Evolutionary conservation across 1,139 yeast species (phyloP), one percentile per base, ranked within the genome.

Genomic region (Debaryomycetaceae sp.): DNA sequence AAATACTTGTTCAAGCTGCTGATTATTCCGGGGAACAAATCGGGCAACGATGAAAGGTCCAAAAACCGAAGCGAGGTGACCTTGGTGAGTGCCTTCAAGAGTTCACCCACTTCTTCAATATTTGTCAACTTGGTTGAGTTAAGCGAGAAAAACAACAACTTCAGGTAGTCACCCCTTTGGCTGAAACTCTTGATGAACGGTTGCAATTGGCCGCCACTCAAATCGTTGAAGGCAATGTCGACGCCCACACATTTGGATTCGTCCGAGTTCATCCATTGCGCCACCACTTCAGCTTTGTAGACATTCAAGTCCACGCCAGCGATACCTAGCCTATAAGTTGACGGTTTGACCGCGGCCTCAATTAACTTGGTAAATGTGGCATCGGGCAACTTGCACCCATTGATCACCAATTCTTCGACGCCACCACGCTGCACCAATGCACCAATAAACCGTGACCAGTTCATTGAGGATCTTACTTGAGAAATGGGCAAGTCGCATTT

Each of bases 151-250:
- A 81, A 83, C 16, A 70, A 56, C 34, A 80, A 51, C 24, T 68
- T 61, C 11, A 57, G 51, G n/a, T n/a, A n/a, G 27, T 67, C 56
- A 9, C 57, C 47, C 14, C 53, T 51, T n/a, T n/a, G n/a, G 13
- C 65, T 55, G 55, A 63, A 51, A 2, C 62, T 64, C 5, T 68
- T 60, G 24, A 67, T 65, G 35, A 81, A 75, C 15, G 73, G 69
- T 35, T 58, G 59, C 40, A 76, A 53, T 44, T 74, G 74, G 4
- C 75, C 75, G 4, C 67, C 47, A 32, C 77, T 69, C 39, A 88
- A 56, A 49, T 83, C 85, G 51, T 88, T 88, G 43, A 82, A 88
- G 1, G 91, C 95, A 29, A 88, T 57, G 60, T 88, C 96, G 15
- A 89, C 71, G 2, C 96, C 96, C 41, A 80, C 77, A 49, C 89